A percentile compares a stretch with the other conserved stretches of the same genome.
Conservation (phyloP, 768 basidiomycete genomes). For the Naganishia vishniacii region DNA sequence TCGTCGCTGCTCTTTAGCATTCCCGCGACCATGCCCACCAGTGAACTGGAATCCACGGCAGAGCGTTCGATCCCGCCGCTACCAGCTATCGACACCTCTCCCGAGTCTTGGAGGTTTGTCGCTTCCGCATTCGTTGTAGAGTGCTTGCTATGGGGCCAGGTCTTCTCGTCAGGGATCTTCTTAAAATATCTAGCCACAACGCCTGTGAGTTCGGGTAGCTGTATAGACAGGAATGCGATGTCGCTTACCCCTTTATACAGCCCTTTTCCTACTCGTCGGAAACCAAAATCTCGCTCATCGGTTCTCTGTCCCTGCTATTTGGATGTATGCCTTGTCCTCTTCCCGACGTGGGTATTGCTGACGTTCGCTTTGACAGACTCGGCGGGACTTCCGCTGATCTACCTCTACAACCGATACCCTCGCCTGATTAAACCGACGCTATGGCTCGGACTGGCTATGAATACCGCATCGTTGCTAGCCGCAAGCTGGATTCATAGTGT, state of each 20-base stretch:
- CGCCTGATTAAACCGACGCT: conserved; percentile 29
- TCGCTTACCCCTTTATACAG: background rate
- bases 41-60: background rate
- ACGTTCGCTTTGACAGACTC: conserved; percentile 15
- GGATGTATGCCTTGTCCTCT: conserved; percentile 22
- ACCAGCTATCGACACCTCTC: conserved; percentile 26
- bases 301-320: conserved; percentile 25
- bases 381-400: conserved; percentile 30
- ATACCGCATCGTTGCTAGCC: conserved; percentile 23
- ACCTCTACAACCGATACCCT: conserved; percentile 32
- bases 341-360: background rate
- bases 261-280: conserved; percentile 27
- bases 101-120: conserved; percentile 31
- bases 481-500: conserved; percentile 28
- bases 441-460: conserved; percentile 29
- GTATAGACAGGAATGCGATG: background rate
- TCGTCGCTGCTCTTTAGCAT: background rate
- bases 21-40: background rate
- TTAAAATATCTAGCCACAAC: conserved; percentile 28
- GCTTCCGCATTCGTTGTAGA: conserved; percentile 30
- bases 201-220: conserved; percentile 3
- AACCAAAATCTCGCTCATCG: conserved; percentile 29
- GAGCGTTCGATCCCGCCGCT: conserved; percentile 28
- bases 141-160: conserved; percentile 31
- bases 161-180: conserved; percentile 30